These are phyloP conservation scores for Syzygium syzygioides DNA, from an alignment of 441 rosid species.

Conservation along the genomic window DNA sequence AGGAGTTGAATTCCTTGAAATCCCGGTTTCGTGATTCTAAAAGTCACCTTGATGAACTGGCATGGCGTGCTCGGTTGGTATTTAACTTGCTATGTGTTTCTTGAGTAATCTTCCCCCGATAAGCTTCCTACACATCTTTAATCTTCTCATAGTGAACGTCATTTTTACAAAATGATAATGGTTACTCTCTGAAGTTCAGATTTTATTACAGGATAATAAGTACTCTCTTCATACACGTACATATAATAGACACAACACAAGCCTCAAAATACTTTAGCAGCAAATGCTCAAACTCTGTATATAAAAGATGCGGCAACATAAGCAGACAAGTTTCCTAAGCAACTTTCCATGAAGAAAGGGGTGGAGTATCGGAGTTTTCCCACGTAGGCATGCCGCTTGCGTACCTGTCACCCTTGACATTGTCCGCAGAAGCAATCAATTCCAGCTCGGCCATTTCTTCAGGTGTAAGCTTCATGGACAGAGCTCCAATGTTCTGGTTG, in stretches of 20 bases:
- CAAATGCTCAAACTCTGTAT: background rate
- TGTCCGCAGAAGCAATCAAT: background rate
- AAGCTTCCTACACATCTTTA: no score
- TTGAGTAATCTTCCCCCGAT: no score
- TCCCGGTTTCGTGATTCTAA: background rate
- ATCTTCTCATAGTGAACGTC: no score
- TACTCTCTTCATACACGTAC: no score
- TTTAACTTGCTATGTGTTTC: no score
- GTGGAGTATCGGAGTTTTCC: background rate
- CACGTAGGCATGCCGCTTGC: background rate
- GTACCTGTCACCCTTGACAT: background rate
- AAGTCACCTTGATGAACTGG: background rate
- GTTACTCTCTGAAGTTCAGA: background rate
- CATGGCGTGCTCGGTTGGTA: background rate
- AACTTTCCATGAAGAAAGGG: background rate
- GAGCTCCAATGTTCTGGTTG: background rate
- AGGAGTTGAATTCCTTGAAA: background rate
- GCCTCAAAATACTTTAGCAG: background rate
- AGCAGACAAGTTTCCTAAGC: background rate
- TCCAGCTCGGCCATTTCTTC: conserved; percentile 2
- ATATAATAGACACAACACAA: background rate
- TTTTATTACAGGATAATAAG: no score
- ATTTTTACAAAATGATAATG: background rate
- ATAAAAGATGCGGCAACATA: background rate
- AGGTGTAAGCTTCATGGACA: background rate